Evolutionary conservation across 306 rosid genomes (phyloP).

Genomic region (cucumber (Cucumis sativus)): Cucumber_9930_V3 NC_026658.2:23487501-23488000

Average conservation of each 20-base stretch:
- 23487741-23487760: not conserved
- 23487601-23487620: slow-evolving; percentile 4
- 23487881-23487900: too few species aligned
- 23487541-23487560: too few species aligned
- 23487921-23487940: not conserved
- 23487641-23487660: not conserved
- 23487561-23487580: too few species aligned
- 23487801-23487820: not conserved
- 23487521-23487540: too few species aligned
- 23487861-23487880: not conserved
- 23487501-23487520: too few species aligned
- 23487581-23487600: too few species aligned
- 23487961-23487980: not conserved
- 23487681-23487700: too few species aligned
- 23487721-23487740: not conserved
- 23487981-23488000: too few species aligned
- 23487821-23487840: not conserved
- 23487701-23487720: not conserved
- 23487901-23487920: not conserved
- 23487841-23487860: not conserved
- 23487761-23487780: not conserved
- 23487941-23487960: not conserved
- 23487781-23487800: not conserved
- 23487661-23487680: not conserved
- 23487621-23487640: slow-evolving; percentile 10